These are phyloP conservation scores for Penicillium sp. DNA, from an alignment of 2,329 filamentous ascomycete species.

Conservation along the genomic window DNA sequence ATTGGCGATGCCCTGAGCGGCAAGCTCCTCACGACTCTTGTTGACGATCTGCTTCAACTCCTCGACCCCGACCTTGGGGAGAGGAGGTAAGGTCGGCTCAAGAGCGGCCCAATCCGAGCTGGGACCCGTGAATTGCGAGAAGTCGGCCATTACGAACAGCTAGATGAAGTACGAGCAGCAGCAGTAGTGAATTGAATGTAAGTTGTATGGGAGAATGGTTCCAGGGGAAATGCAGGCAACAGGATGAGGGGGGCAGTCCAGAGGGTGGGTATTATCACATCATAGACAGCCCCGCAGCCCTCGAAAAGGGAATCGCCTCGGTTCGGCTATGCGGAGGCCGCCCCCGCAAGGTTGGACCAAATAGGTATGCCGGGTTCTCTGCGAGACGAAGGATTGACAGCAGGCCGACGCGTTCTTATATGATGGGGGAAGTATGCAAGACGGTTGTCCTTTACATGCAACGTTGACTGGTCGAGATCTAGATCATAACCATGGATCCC, in stretches of 20 bases:
- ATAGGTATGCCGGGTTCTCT: slow-evolving; percentile 3
- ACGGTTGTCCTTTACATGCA: too few relatives aligned
- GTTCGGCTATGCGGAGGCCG: slow-evolving; percentile 17
- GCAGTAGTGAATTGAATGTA: background rate
- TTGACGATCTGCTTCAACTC: slow-evolving; percentile 36
- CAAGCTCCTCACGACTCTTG: slow-evolving; percentile 35
- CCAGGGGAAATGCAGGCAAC: background rate
- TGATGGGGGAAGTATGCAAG: too few relatives aligned
- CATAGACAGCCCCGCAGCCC: slow-evolving; percentile 1
- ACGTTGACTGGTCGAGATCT: background rate
- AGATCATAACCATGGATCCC: slow-evolving; percentile 19
- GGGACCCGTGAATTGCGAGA: slow-evolving; percentile 46
- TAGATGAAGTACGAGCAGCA: background rate
- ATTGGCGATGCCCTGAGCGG: slow-evolving; percentile 36
- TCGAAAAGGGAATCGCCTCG: slow-evolving; percentile 17
- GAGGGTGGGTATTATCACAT: background rate
- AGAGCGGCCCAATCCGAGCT: slow-evolving; percentile 52
- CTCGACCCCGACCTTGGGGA: slow-evolving; percentile 25
- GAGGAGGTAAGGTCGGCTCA: slow-evolving; percentile 37
- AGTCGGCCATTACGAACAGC: slow-evolving; percentile 36
- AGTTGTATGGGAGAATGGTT: background rate
- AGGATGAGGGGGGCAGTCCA: background rate
- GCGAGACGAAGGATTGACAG: too few relatives aligned
- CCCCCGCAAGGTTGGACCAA: slow-evolving; percentile 10
- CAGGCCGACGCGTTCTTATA: too few relatives aligned